Base-by-base conservation (phyloP, 108 stramenopile species). In the Mayamaea pseudoterrestris region DNA sequence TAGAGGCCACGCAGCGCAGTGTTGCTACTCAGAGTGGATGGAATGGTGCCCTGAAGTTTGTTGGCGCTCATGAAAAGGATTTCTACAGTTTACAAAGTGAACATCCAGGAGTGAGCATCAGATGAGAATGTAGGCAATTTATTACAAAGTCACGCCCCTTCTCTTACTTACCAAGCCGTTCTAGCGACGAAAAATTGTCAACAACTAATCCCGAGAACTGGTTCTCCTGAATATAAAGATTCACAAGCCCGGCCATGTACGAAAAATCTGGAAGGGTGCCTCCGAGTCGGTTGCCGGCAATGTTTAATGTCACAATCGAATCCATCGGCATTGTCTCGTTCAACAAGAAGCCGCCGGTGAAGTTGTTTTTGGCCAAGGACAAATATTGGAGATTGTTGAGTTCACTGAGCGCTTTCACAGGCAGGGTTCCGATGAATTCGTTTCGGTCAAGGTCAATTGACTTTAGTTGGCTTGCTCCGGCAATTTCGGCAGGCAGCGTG, bases 41-140 rank as follows among this genome's bases (percentile, higher is more conserved):
- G 85, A 31, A 88, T 73, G 7, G 69, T 65, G 29, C 85, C 78
- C 11, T 9, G 27, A 21, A 88, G 53, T 21, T 68, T 40, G 51
- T 76, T 76, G 31, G 56, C 49, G 52, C 63, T 65, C 61, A 76
- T 52, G 31, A 58, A 69, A 22, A 71, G 24, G 9, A 60, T 26
- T 23, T 24, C 36, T 52, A 9, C 18, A 44, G 22, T 3, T 5
- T 4, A 24, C 24, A 22, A 44, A 44, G 5, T 18, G 8, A 39
- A 39, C 16, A 4, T 5, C 4, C 18, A 3, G 37, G 16, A 3
- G 3, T 39, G 37, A 6, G 37, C 32, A 34, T 8, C 9, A 34
- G 37, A 39, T 8, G 3, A 39, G 5, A 39, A 39, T 4, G 5
- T 18, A 39, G 8, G 5, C 5, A 18, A n/a, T n/a, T n/a, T n/a